Evolutionary conservation across 805 yeast genomes (phyloP).

Genomic region (Candida jianshihensis): DNA sequence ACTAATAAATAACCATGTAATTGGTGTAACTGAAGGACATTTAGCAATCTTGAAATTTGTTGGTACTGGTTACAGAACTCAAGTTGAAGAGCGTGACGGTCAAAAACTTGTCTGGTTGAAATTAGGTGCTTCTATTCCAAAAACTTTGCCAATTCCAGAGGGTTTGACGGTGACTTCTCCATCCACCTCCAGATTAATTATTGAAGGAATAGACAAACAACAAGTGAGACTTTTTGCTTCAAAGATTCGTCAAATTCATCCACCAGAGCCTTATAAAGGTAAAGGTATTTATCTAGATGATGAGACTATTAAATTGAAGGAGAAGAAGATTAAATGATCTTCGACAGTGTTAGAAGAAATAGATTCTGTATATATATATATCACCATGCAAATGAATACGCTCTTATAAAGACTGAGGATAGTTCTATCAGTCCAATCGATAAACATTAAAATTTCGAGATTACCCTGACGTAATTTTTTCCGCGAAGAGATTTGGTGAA

Average conservation of each 20-base stretch:
- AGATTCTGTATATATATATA: not conserved
- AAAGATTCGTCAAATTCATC: constrained; percentile 73
- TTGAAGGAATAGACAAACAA: constrained; percentile 87
- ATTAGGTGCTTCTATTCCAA: constrained; percentile 81
- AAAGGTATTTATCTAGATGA: constrained; percentile 91
- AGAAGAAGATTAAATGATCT: constrained; percentile 80
- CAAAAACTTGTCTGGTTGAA: constrained; percentile 62
- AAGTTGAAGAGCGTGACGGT: constrained; percentile 49
- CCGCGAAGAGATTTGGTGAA: too few relatives aligned
- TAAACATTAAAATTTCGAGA: too few relatives aligned
- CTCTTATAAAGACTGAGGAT: too few relatives aligned
- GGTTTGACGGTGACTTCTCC: constrained; percentile 74
- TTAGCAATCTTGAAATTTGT: constrained; percentile 78
- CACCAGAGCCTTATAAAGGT: constrained; percentile 98
- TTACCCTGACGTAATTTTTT: too few relatives aligned
- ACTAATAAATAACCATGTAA: constrained; percentile 64
- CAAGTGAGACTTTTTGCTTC: constrained; percentile 87
- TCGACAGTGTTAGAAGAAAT: not conserved
- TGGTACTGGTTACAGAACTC: constrained; percentile 96
- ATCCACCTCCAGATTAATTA: constrained; percentile 73
- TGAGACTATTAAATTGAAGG: constrained; percentile 86
- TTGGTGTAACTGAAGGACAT: constrained; percentile 93
- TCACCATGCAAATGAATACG: not conserved
- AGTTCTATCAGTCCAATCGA: too few relatives aligned
- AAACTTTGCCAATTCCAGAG: constrained; percentile 69